Evolutionary conservation across 2,329 filamentous ascomycete species (phyloP), one percentile per base, ranked within the genome.

Genomic region (Fusarium oligoseptatum): DNA sequence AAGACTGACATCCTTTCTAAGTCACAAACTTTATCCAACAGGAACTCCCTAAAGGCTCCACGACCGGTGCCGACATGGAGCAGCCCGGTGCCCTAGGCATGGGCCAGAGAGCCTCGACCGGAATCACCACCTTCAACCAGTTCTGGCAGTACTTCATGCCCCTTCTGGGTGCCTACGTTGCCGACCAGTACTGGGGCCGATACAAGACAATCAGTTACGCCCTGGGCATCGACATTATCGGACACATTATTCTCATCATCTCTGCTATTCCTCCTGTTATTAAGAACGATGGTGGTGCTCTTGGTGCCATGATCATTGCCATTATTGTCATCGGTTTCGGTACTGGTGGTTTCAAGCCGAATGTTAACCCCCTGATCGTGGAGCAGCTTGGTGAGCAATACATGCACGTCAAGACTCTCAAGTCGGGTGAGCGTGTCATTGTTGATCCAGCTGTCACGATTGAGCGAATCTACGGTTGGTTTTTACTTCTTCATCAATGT

Each of bases 331-430:
- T 87, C 62, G 85, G 86, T 24, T 81, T 94, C 14, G 93, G 93
- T 43, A 94, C 92, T 1, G 93, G 93, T 70, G 92, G 92, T 68
- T 94, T 95, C 86, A 95, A 95, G 84, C 83, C 92, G 48, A 95
- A 95, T 75, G 90, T 95, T 63, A 90, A 89, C 20, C 90, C 91
- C 2, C 83, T 93, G 27, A 90, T 93, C 71, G 90, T 90, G 22
- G 92, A 94, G 76, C 91, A 93, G 80, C 88, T 91, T 68, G 85
- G 85, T 12, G 85, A 89, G 27, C 87, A 88, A n/a, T 87, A 85
- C 68, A 84, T 89, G 64, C 85, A 85, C 39, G 85, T 92, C 63
- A 84, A 86, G 69, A 89, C 86, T 4, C 82, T 88, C 22, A 79
- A 80, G 34, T 86, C 84, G 2, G 91, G 92, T 27, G 89, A 92